A percentile compares a stretch with the other conserved stretches of the same genome.
Evolutionary conservation across 495 filamentous ascomycete species (phyloP).

Genomic region (Tuber calosporum): DNA sequence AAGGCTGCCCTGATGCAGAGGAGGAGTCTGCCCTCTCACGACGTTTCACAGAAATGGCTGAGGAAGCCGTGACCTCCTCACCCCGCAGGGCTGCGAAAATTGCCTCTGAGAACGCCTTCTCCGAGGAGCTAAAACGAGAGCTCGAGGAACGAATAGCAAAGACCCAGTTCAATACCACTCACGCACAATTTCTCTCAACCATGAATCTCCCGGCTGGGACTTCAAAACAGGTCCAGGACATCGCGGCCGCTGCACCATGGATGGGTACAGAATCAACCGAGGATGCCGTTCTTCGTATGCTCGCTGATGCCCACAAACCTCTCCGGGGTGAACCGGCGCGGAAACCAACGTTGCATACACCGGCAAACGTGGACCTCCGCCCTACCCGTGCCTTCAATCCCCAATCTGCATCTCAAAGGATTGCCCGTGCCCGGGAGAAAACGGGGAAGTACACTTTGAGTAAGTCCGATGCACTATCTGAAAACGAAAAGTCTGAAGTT

Average conservation of each 20-base stretch:
- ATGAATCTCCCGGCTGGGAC: slow-evolving; percentile 57
- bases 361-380: slow-evolving; percentile 52
- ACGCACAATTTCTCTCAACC: slow-evolving; percentile 63
- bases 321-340: slow-evolving; percentile 49
- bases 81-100: slow-evolving; percentile 43
- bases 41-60: slow-evolving; percentile 37
- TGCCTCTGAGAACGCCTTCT: slow-evolving; percentile 79
- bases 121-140: slow-evolving; percentile 68
- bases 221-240: slow-evolving; percentile 63
- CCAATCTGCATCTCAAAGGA: slow-evolving; percentile 46
- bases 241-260: slow-evolving; percentile 69
- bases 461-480: slow-evolving; percentile 54
- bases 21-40: slow-evolving; percentile 35
- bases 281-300: slow-evolving; percentile 80
- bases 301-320: slow-evolving; percentile 72
- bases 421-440: slow-evolving; percentile 72
- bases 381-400: slow-evolving; percentile 45
- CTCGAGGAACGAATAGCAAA: slow-evolving; percentile 67
- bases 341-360: slow-evolving; percentile 37
- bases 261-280: slow-evolving; percentile 63
- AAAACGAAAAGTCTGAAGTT: slow-evolving; percentile 62
- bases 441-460: slow-evolving; percentile 63
- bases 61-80: slow-evolving; percentile 34
- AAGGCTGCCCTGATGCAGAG: not conserved
- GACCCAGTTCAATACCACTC: slow-evolving; percentile 61